Evolutionary conservation across 148 eudicot genomes (phyloP), one percentile per base, ranked within the genome.

Genomic region (Cornus suecica): DNA sequence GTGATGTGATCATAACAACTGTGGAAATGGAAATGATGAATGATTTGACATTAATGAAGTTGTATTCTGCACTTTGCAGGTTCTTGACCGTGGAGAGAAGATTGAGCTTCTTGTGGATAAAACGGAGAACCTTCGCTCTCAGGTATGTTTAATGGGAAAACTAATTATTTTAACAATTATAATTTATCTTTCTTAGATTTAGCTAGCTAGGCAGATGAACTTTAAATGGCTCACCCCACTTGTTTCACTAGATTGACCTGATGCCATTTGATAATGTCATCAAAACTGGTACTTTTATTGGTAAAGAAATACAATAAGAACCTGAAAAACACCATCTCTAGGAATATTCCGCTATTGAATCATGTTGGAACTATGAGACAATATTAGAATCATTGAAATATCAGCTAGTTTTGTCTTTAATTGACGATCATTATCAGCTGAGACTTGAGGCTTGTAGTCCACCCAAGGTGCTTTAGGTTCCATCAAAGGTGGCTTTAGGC

Each of bases 51-150:
- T 52, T 13, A 51, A 4, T 27, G n/a, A 28, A 18, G 31, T 51
- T 32, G 13, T 1, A 25, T 54, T 52, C 52, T 77, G 54, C 54
- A 48, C 54, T 48, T 48, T 13, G 72, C 87, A 91, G 97, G 97
- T 91, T 88, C 92, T 92, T 67, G 97, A 92, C 69, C 91, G 97
- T 74, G 97, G 97, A 70, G 97, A 92, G 80, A 92, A 92, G 88
- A 88, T 92, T 77, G 97, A 92, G 86, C 89, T 90, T 70, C 78
- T 92, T 63, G 97, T 92, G 61, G 97, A 92, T 82, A 91, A 88
- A 86, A 92, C 97, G 8, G 97, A 92, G 79, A 88, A 84, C 69
- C 97, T 92, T 76, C 92, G 85, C 52, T 88, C 94, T 28, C 97
- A 92, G 94, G 97, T 91, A 31, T 31, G 88, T 82, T 82, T 42